phyloP scores from a whole-genome alignment of 192 early-diverging fungal genomes.

The Coemansia brasiliensis region DNA sequence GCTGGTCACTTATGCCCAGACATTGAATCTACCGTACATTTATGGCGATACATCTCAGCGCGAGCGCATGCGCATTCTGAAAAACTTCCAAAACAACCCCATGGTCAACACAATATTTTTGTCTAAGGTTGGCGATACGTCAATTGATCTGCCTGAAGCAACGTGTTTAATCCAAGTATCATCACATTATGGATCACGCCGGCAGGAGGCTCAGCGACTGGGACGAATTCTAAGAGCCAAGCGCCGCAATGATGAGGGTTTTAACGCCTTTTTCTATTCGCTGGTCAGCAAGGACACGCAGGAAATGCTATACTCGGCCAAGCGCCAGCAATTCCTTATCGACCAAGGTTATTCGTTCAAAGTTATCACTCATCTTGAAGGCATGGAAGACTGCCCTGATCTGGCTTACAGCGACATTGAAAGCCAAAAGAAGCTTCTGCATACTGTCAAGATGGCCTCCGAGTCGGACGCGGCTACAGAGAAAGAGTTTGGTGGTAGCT shows the following conservation, averaged over 20 bases:
- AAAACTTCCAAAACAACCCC: constrained; percentile 94
- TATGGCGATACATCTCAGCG: constrained; percentile 87
- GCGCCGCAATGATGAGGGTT: constrained; percentile 86
- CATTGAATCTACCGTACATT: constrained; percentile 81
- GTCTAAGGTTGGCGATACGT: constrained; percentile 97
- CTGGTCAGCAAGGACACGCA: constrained; percentile 98
- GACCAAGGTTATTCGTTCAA: constrained; percentile 99
- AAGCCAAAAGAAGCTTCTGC: constrained; percentile 82
- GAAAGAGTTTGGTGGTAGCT: constrained; percentile 55
- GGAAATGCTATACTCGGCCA: constrained; percentile 98
- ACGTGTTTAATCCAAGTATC: constrained; percentile 98
- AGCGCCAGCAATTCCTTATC: constrained; percentile 98
- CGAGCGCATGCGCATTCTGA: constrained; percentile 88
- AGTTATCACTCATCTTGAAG: constrained; percentile 94
- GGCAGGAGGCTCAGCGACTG: constrained; percentile 98
- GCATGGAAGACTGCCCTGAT: constrained; percentile 77
- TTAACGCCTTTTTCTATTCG: constrained; percentile 98
- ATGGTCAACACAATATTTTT: constrained; percentile 85
- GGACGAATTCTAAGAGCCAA: constrained; percentile 95
- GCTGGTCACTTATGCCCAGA: constrained; percentile 84
- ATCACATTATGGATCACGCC: constrained; percentile 94
- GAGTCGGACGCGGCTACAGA: constrained; percentile 61
- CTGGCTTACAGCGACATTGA: constrained; percentile 72
- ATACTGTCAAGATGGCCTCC: constrained; percentile 75
- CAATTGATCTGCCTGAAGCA: constrained; percentile 97